Evolutionary conservation across 768 basidiomycete genomes (phyloP).

Genomic region (Boletus rubescentipes): DNA sequence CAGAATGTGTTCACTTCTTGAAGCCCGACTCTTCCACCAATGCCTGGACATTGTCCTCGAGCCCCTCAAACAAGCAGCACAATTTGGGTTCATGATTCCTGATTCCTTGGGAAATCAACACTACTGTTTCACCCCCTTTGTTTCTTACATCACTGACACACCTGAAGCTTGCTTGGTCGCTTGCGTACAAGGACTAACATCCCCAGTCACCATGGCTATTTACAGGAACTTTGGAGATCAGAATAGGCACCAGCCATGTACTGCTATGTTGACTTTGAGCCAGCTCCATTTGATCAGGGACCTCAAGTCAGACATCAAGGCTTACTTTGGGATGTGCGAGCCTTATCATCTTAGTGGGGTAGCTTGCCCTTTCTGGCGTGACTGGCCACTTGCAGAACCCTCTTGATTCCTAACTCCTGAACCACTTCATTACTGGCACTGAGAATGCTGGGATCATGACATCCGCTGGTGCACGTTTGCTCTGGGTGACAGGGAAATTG

Average conservation of each 20-base stretch:
- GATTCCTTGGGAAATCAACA: background rate
- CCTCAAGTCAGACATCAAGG: too few species aligned
- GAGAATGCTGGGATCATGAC: background rate
- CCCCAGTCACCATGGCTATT: too few species aligned
- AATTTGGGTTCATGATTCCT: too few species aligned
- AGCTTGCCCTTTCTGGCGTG: too few species aligned
- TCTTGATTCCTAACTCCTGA: background rate
- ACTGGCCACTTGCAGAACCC: too few species aligned
- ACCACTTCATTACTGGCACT: background rate
- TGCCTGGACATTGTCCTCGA: background rate
- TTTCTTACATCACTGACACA: slow-evolving; percentile 15
- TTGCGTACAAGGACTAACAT: too few species aligned
- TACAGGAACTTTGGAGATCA: too few species aligned
- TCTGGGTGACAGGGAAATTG: slow-evolving; percentile 1
- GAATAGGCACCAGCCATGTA: too few species aligned
- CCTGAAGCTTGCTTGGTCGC: slow-evolving; percentile 5
- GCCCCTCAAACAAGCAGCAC: background rate
- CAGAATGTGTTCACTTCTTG: background rate
- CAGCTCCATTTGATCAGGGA: too few species aligned
- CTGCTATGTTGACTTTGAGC: too few species aligned
- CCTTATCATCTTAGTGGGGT: too few species aligned
- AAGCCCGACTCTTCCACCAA: background rate
- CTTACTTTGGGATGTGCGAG: too few species aligned
- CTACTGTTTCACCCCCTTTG: slow-evolving; percentile 12
- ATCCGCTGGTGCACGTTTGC: background rate